phyloP scores from a whole-genome alignment of 2,329 filamentous ascomycete genomes.

The Cryphonectria parasitica region DNA sequence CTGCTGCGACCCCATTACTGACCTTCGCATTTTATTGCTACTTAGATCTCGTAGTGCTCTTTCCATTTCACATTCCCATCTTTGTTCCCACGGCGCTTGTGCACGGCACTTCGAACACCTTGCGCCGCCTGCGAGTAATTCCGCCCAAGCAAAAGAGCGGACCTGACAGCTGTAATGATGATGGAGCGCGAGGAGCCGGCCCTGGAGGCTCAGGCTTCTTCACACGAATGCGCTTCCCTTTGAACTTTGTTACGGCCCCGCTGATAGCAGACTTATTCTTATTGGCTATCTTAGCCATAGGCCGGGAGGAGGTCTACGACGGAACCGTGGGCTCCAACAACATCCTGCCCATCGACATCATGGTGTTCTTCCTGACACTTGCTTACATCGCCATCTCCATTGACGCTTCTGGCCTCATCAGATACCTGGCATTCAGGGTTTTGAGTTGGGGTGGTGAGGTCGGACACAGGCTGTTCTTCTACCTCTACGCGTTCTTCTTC shows the following conservation, averaged over 20 bases:
- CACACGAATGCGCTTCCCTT: constrained; percentile 59
- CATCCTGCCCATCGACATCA: constrained; percentile 73
- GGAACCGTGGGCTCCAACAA: constrained; percentile 68
- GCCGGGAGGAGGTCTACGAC: constrained; percentile 66
- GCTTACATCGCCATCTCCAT: constrained; percentile 80
- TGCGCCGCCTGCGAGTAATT: constrained; percentile 57
- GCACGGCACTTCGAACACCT: constrained; percentile 47
- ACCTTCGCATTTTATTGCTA: not conserved
- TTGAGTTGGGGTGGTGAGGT: constrained; percentile 67
- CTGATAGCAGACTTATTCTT: constrained; percentile 73
- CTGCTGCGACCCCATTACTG: not conserved
- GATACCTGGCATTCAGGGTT: constrained; percentile 72
- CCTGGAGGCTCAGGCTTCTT: constrained; percentile 46
- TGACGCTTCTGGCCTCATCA: constrained; percentile 73
- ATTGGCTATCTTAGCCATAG: constrained; percentile 71
- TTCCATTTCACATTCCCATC: constrained; percentile 68
- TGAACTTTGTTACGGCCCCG: constrained; percentile 74
- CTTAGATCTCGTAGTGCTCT: constrained; percentile 69
- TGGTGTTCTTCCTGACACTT: constrained; percentile 73
- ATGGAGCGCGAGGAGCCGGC: not conserved
- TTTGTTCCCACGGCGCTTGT: constrained; percentile 58
- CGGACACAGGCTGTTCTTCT: constrained; percentile 72
- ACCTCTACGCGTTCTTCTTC: constrained; percentile 75
- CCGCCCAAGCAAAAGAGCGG: constrained; percentile 42
- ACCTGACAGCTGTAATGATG: constrained; percentile 32